Percentiles rank a stretch among this genome's conserved stretches.
Conservation (phyloP, 164 flowering plant species). For the Buxus sempervirens region DNA sequence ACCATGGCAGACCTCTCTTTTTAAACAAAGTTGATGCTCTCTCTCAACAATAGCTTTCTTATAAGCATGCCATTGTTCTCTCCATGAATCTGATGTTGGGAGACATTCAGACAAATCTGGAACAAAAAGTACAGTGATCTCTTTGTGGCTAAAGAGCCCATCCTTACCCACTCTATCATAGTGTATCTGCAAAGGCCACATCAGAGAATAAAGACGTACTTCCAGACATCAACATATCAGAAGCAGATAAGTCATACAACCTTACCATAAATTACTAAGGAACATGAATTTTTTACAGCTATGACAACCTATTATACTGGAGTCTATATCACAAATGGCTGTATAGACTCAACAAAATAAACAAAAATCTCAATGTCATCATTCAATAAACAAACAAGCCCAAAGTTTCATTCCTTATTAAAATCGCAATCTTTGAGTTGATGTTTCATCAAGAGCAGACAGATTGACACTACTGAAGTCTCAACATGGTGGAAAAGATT, state of each 20-base stretch:
- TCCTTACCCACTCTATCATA: constrained; percentile 92
- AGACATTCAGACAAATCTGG: constrained; percentile 90
- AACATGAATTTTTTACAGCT: no score
- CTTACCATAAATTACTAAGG: not conserved
- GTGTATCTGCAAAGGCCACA: constrained; percentile 62
- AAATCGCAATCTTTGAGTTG: no score
- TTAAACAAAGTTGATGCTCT: constrained; percentile 39
- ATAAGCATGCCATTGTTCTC: constrained; percentile 70
- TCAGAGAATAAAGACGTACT: not conserved
- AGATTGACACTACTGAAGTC: no score
- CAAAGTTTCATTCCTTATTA: no score
- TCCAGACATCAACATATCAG: not conserved
- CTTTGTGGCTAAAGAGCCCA: constrained; percentile 90
- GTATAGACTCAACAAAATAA: no score
- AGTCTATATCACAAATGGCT: no score
- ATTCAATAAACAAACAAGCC: no score
- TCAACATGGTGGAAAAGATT: no score
- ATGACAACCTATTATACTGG: not conserved
- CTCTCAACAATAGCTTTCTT: constrained; percentile 61
- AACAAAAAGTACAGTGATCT: constrained; percentile 81
- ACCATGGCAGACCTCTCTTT: constrained; percentile 43
- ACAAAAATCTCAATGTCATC: no score
- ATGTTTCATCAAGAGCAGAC: no score
- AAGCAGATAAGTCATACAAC: not conserved
- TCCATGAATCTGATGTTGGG: constrained; percentile 79